These are phyloP conservation scores for Durusdinium trenchii DNA, from an alignment of 73 alveolate genomes.

Conservation along the genomic window DNA sequence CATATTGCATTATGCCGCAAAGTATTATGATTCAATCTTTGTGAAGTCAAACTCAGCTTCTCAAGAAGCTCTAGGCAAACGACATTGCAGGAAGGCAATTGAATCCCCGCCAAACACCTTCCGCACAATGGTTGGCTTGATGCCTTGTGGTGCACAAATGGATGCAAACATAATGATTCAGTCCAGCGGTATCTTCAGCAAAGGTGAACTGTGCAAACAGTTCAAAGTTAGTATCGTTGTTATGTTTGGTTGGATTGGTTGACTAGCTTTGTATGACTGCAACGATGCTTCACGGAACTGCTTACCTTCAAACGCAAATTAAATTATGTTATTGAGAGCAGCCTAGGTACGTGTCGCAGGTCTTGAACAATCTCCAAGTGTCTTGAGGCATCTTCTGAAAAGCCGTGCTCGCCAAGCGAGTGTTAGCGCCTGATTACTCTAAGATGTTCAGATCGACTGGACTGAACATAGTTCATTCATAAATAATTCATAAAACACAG, in stretches of 20 bases:
- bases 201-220: background rate
- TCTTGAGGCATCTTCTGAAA: background rate
- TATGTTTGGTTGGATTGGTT: background rate
- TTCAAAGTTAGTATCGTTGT: too few species aligned
- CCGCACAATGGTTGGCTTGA: background rate
- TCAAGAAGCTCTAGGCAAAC: too few species aligned
- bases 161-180: too few species aligned
- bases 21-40: too few species aligned
- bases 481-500: background rate
- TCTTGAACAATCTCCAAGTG: background rate
- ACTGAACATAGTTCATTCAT: background rate
- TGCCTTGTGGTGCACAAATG: background rate
- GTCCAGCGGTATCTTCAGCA: background rate
- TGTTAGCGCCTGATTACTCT: background rate
- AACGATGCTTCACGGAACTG: too few species aligned
- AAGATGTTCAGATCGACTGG: background rate
- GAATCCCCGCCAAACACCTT: background rate
- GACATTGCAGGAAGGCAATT: background rate
- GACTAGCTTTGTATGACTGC: background rate
- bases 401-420: background rate
- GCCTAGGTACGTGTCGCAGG: background rate
- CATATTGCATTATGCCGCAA: too few species aligned
- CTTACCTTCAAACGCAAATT: too few species aligned
- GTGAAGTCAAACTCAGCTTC: too few species aligned
- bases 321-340: background rate